A percentile compares a stretch with the other conserved stretches of the same genome.
Evolutionary conservation across 805 yeast species (phyloP).

Genomic region (Wickerhamiella galacta): DNA sequence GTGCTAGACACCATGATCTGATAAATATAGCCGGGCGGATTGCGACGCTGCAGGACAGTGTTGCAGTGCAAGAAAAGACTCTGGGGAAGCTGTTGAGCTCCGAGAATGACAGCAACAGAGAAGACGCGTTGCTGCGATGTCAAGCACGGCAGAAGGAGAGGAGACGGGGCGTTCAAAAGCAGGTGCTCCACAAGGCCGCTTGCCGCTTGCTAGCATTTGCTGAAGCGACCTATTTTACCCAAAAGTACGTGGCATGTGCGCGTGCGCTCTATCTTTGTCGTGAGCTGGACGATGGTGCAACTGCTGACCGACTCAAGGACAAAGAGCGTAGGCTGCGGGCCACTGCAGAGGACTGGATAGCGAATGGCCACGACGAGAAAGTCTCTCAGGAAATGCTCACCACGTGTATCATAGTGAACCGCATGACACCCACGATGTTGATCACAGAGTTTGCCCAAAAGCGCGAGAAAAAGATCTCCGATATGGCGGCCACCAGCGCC

Average conservation of each 20-base stretch:
- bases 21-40: not conserved
- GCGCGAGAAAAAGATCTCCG: constrained; percentile 4
- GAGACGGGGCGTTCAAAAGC: too few relatives aligned
- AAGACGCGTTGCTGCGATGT: too few relatives aligned
- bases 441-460: constrained; percentile 6
- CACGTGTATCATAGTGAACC: constrained; percentile 12
- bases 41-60: not conserved
- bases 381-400: constrained; percentile 10
- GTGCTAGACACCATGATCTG: not conserved
- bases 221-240: not conserved
- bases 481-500: not conserved
- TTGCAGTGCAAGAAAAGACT: not conserved
- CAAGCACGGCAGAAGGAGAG: too few relatives aligned
- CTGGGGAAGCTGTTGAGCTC: not conserved
- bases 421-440: constrained; percentile 9
- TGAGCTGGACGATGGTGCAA: not conserved
- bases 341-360: constrained; percentile 4
- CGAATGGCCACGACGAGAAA: constrained; percentile 4
- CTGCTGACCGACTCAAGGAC: not conserved
- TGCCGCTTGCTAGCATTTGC: constrained; percentile 1
- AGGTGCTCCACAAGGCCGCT: not conserved
- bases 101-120: not conserved
- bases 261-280: constrained; percentile 6
- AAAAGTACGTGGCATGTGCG: constrained; percentile 6
- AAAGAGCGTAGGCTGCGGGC: constrained; percentile 2